Evolutionary conservation across 2,329 filamentous ascomycete species (phyloP).

Genomic region (Alternaria burnsii): DNA sequence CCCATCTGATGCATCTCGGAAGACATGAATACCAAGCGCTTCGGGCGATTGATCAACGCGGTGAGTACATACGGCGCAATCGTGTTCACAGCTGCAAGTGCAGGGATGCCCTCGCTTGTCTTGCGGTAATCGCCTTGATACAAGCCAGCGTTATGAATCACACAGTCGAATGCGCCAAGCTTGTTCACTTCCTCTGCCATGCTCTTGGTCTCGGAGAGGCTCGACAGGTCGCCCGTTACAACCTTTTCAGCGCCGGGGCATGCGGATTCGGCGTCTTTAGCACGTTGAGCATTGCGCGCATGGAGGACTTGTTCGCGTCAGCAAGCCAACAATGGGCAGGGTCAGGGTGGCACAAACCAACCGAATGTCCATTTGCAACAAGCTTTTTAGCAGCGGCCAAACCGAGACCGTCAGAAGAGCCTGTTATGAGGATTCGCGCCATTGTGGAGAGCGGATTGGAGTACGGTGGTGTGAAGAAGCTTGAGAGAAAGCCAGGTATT

Average conservation of each 20-base stretch:
- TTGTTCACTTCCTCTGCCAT: slow-evolving; percentile 62
- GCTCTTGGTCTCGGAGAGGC: slow-evolving; percentile 59
- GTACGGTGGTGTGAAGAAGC: not conserved
- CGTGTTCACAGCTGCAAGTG: slow-evolving; percentile 64
- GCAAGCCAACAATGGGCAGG: not conserved
- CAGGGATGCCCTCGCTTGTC: slow-evolving; percentile 58
- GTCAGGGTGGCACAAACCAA: slow-evolving; percentile 31
- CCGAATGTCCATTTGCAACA: slow-evolving; percentile 61
- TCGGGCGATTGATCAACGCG: slow-evolving; percentile 59
- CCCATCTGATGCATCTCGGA: slow-evolving; percentile 62
- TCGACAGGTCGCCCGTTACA: slow-evolving; percentile 63
- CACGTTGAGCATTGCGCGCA: slow-evolving; percentile 64
- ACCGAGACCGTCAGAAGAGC: slow-evolving; percentile 66
- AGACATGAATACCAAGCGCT: slow-evolving; percentile 62
- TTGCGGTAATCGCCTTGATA: slow-evolving; percentile 55
- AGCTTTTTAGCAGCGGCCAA: slow-evolving; percentile 61
- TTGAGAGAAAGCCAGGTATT: not conserved
- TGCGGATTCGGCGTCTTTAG: slow-evolving; percentile 57
- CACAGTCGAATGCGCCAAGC: slow-evolving; percentile 61
- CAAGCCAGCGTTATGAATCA: slow-evolving; percentile 68
- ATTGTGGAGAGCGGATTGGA: slow-evolving; percentile 35
- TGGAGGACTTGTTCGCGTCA: slow-evolving; percentile 55
- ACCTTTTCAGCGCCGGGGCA: slow-evolving; percentile 62
- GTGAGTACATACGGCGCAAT: slow-evolving; percentile 67
- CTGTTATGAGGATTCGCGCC: slow-evolving; percentile 63